A percentile compares a stretch with the other conserved stretches of the same genome.
Evolutionary conservation across 176 grass and related monocot genomes (phyloP).

Genomic region (Secale cereale): DNA sequence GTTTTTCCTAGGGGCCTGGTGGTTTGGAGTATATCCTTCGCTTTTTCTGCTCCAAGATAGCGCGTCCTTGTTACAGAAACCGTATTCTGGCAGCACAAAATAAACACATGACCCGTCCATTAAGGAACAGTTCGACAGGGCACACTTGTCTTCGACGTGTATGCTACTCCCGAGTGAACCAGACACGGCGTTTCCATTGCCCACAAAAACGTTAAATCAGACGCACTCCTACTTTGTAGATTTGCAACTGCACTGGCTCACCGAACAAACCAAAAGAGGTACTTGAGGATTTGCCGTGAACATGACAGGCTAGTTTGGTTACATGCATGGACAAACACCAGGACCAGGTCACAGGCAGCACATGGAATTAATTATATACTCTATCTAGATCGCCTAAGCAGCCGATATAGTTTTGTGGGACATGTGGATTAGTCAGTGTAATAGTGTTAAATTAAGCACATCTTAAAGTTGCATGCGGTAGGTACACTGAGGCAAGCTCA

Average conservation of each 20-base stretch:
- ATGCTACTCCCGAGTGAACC: not conserved
- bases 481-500: constrained; percentile 17
- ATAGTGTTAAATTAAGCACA: not conserved
- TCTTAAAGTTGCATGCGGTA: not conserved
- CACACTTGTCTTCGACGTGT: not conserved
- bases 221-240: not conserved
- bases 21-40: not conserved
- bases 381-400: not conserved
- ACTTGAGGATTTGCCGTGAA: not conserved
- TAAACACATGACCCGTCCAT: not conserved
- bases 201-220: not conserved
- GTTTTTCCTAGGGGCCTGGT: no score
- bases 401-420: constrained; percentile 1
- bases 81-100: not conserved
- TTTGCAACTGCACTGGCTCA: not conserved
- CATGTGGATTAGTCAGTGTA: not conserved
- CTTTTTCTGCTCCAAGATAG: no score
- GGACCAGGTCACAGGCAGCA: not conserved
- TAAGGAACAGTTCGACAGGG: not conserved
- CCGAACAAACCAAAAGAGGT: not conserved
- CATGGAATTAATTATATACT: not conserved
- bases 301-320: not conserved
- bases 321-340: not conserved
- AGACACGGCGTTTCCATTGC: not conserved
- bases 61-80: not conserved